These are phyloP conservation scores for Metarhizium rileyi DNA, from an alignment of 2,329 filamentous ascomycete genomes.

Conservation along the genomic window DNA sequence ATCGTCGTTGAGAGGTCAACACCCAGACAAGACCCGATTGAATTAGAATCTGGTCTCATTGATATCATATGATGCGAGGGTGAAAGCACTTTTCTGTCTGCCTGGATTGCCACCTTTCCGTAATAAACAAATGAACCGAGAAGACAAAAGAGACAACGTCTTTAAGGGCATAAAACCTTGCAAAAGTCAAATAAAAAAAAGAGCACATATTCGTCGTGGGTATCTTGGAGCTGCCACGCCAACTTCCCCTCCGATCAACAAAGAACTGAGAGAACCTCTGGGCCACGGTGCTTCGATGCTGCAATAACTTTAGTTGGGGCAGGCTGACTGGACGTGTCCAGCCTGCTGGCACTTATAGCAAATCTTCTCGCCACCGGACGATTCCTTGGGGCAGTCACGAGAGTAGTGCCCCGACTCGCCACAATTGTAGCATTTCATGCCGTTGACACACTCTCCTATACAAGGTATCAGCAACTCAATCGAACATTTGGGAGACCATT, in stretches of 20 bases:
- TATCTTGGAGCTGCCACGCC: slow-evolving; percentile 34
- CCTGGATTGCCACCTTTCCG: background rate
- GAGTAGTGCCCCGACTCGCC: slow-evolving; percentile 89
- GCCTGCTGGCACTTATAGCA: slow-evolving; percentile 90
- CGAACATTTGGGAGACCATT: no score
- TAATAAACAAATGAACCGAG: slow-evolving; percentile 1
- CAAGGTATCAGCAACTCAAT: slow-evolving; percentile 12
- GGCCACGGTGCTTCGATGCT: slow-evolving; percentile 10
- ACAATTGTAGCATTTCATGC: slow-evolving; percentile 99
- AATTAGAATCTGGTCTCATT: background rate
- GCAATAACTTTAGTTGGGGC: slow-evolving; percentile 54
- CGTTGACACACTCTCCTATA: slow-evolving; percentile 83
- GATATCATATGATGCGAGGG: slow-evolving; percentile 1
- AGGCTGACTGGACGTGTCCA: slow-evolving; percentile 88
- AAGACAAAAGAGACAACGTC: slow-evolving; percentile 2
- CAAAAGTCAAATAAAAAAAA: slow-evolving; percentile 16
- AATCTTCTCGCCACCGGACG: slow-evolving; percentile 77
- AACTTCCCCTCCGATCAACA: slow-evolving; percentile 18
- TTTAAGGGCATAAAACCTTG: slow-evolving; percentile 14
- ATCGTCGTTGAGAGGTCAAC: background rate
- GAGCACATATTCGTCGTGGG: slow-evolving; percentile 25
- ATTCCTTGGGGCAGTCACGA: slow-evolving; percentile 91
- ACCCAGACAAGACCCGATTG: background rate
- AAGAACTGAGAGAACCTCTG: slow-evolving; percentile 14
- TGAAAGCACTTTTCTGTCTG: slow-evolving; percentile 1